Evolutionary conservation across 1,284 basidiomycete species (phyloP).

Genomic region (Flammula alnicola): DNA sequence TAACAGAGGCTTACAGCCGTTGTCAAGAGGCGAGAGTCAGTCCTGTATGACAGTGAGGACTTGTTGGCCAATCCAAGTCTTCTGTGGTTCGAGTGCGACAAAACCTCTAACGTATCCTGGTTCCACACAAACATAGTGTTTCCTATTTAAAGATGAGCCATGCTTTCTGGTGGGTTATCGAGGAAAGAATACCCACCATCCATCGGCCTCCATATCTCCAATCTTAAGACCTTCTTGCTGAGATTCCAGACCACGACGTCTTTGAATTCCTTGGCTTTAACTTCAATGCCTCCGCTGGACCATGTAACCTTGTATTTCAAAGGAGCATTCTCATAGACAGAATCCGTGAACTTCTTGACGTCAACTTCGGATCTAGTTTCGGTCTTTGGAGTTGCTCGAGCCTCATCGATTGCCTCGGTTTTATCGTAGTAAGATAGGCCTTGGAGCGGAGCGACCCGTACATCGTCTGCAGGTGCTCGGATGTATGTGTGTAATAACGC

Average conservation of each 20-base stretch:
- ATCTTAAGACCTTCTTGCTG: conserved; percentile 73
- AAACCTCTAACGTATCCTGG: conserved; percentile 82
- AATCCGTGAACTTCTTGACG: conserved; percentile 70
- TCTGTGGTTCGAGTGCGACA: conserved; percentile 59
- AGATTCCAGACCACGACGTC: conserved; percentile 89
- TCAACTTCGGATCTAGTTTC: conserved; percentile 68
- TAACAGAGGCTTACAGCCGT: too few species aligned
- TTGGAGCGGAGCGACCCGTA: conserved; percentile 63
- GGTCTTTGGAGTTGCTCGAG: conserved; percentile 53
- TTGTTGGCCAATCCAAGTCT: conserved; percentile 79
- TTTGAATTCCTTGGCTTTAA: conserved; percentile 68
- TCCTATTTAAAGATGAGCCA: conserved; percentile 49
- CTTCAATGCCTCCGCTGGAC: conserved; percentile 57
- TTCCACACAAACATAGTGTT: conserved; percentile 84
- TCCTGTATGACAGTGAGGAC: conserved; percentile 50
- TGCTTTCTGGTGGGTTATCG: neutral
- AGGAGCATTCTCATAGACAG: conserved; percentile 71
- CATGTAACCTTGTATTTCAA: conserved; percentile 64
- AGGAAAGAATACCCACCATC: conserved; percentile 64
- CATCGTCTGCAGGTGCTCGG: conserved; percentile 62
- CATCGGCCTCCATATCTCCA: conserved; percentile 83
- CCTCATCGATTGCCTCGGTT: conserved; percentile 61
- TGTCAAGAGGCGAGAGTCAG: too few species aligned
- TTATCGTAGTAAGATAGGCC: conserved; percentile 79
- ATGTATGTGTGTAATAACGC: conserved; percentile 88